Percentiles rank a stretch among this genome's conserved stretches.
Conservation (phyloP, 805 yeast genomes). For the Zygoascus biomembranicola region DNA sequence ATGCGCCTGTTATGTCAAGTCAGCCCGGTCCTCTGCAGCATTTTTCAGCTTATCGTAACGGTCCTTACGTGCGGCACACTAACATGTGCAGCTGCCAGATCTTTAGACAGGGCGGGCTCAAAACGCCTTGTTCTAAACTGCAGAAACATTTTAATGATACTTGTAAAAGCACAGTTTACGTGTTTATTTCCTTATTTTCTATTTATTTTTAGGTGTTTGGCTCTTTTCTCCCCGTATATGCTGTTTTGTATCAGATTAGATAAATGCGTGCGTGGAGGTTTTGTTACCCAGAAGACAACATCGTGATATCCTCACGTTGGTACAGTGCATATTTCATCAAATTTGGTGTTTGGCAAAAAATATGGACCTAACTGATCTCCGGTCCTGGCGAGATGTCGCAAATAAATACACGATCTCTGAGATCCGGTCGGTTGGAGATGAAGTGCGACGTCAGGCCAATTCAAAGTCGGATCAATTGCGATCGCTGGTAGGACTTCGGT, state of each 20-base stretch:
- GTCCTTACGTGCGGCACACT: too few species aligned
- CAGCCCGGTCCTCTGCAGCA: too few species aligned
- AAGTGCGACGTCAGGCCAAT: slow-evolving; percentile 7
- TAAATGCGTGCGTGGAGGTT: background rate
- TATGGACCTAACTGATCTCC: slow-evolving; percentile 4
- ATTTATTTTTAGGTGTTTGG: background rate
- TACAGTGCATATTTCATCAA: background rate
- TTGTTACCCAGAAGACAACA: background rate
- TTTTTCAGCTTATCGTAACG: too few species aligned
- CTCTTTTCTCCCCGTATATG: background rate
- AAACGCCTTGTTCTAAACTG: background rate
- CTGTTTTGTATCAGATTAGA: too few species aligned
- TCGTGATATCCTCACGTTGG: background rate
- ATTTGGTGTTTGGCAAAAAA: background rate
- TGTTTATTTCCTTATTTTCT: background rate
- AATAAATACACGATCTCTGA: slow-evolving; percentile 12
- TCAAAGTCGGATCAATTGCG: slow-evolving; percentile 16
- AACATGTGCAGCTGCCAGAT: too few species aligned
- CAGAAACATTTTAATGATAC: background rate
- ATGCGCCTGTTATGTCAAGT: too few species aligned
- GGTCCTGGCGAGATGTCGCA: slow-evolving; percentile 16
- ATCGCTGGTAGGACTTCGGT: slow-evolving; percentile 17
- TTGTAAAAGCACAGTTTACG: background rate
- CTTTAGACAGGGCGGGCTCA: too few species aligned
- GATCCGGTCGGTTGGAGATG: slow-evolving; percentile 10